Base-by-base conservation (phyloP, 2,329 filamentous ascomycete genomes). In the Dichotomopilus funicola region DNA sequence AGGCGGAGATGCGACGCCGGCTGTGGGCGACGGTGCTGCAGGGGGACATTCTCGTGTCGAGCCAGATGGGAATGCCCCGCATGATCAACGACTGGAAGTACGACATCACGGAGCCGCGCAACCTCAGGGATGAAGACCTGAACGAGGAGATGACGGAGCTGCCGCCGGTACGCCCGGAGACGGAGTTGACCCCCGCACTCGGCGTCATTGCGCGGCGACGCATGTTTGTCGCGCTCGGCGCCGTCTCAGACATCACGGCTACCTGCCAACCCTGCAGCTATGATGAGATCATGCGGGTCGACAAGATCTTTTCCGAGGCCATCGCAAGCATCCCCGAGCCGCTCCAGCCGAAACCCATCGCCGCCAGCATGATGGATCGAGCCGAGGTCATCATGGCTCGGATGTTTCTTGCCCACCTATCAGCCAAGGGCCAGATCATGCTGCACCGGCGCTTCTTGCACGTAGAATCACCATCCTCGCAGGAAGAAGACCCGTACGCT, bases 1-100 rank as follows among this genome's bases (percentile, higher is more conserved):
- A 71, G n/a, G 71, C 72, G 6, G 75, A 78, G 60, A 74, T 78
- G 68, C 63, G 76, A 36, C 68, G 76, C 13, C 67, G 76, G 7
- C 56, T 71, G 0, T 78, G 75, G 75, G 63, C 68, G 13, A 64
- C 69, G 12, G 65, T 77, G 1, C 66, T 66, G 46, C 71, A 73
- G 63, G 61, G 75, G 13, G 75, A 78, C 54, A 64, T 73, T 3
- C 58, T 71, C 4, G 66, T 73, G 4, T 73, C 73, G 0, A 71
- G 70, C 31, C 72, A 75, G 46, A 65, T 77, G 27, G 76, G 75
- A 9, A 65, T 77, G 43, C 75, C 75, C 2, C 68, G 71, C 3
- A 68, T 75, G 59, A 68, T 76, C 12, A 64, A 63, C 7, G 68
- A 70, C 3, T 60, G 68, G 19, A 67, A 72, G n/a, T 68, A 64